A percentile compares a stretch with the other conserved stretches of the same genome.
These are phyloP conservation scores for Betula pendula DNA, from an alignment of 306 rosid species.

Conservation along the genomic window DNA sequence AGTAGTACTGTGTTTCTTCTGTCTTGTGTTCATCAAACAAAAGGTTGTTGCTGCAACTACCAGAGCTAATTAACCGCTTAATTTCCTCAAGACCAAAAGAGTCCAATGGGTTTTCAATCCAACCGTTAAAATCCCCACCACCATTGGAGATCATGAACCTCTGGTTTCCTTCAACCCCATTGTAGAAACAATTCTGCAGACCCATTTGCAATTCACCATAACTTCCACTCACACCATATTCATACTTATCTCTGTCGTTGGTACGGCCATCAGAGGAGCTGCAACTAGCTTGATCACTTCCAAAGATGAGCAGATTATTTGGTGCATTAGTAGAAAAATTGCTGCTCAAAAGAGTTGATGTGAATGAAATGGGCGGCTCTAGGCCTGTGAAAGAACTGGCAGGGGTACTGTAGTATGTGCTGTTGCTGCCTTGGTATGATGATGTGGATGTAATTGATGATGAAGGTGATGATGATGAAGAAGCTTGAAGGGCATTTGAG, in stretches of 20 bases:
- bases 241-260: constrained; percentile 32
- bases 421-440: constrained; percentile 37
- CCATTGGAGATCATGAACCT: constrained; percentile 33
- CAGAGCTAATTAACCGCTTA: constrained; percentile 56
- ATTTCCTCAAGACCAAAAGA: constrained; percentile 64
- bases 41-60: constrained; percentile 41
- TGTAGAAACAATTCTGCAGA: constrained; percentile 22
- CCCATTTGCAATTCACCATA: too few relatives aligned
- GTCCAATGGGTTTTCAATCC: constrained; percentile 47
- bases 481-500: constrained; percentile 39
- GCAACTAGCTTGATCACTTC: constrained; percentile 54
- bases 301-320: constrained; percentile 36
- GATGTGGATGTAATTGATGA: constrained; percentile 32
- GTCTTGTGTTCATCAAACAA: constrained; percentile 67
- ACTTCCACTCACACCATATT: too few relatives aligned
- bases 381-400: constrained; percentile 31
- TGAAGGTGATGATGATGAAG: constrained; percentile 41
- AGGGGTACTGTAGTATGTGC: constrained; percentile 14
- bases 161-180: constrained; percentile 41
- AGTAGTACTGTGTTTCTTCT: constrained; percentile 54
- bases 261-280: constrained; percentile 55
- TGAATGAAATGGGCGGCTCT: constrained; percentile 41
- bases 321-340: constrained; percentile 30
- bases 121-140: constrained; percentile 19
- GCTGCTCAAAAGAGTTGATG: constrained; percentile 43